Conservation (phyloP, 1,139 yeast genomes). For the Geotrichum reessii region DNA sequence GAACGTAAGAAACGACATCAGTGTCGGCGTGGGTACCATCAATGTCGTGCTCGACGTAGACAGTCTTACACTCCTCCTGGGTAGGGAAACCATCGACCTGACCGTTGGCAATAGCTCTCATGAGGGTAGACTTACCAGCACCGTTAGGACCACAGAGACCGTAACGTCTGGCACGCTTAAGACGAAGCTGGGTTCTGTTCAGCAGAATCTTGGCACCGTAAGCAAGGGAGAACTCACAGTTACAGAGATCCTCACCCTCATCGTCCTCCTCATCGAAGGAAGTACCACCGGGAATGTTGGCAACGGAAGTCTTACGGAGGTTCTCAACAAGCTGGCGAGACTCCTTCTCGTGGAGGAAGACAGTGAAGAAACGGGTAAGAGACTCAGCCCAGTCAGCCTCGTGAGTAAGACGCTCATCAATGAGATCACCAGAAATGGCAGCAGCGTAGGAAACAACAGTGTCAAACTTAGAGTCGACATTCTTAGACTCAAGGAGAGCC, state of each 20-base stretch:
- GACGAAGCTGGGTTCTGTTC: constrained; percentile 98
- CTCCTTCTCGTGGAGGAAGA: constrained; percentile 89
- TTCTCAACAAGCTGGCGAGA: constrained; percentile 88
- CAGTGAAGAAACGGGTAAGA: constrained; percentile 89
- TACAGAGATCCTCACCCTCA: constrained; percentile 99
- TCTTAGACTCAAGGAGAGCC: constrained; percentile 62
- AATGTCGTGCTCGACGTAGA: constrained; percentile 98
- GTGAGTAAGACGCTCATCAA: constrained; percentile 95
- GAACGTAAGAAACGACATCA: constrained; percentile 84
- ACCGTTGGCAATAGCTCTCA: constrained; percentile 99
- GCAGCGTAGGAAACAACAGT: constrained; percentile 77
- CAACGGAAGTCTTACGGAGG: constrained; percentile 93
- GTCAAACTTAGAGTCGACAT: constrained; percentile 63
- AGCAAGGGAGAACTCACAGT: constrained; percentile 99
- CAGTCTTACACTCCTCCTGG: constrained; percentile 97
- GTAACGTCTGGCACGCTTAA: constrained; percentile 98
- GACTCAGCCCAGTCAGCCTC: constrained; percentile 86
- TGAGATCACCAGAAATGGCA: constrained; percentile 96
- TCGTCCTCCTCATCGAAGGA: constrained; percentile 97
- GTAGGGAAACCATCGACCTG: constrained; percentile 99
- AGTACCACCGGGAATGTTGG: constrained; percentile 96
- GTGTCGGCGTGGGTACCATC: constrained; percentile 97
- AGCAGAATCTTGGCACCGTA: constrained; percentile 99
- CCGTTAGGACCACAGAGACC: constrained; percentile 99
- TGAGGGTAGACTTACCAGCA: constrained; percentile 99